Percentiles rank a stretch among this genome's conserved stretches.
phyloP scores from a whole-genome alignment of 78 protist species.

The Creolimax fragrantissima region DNA sequence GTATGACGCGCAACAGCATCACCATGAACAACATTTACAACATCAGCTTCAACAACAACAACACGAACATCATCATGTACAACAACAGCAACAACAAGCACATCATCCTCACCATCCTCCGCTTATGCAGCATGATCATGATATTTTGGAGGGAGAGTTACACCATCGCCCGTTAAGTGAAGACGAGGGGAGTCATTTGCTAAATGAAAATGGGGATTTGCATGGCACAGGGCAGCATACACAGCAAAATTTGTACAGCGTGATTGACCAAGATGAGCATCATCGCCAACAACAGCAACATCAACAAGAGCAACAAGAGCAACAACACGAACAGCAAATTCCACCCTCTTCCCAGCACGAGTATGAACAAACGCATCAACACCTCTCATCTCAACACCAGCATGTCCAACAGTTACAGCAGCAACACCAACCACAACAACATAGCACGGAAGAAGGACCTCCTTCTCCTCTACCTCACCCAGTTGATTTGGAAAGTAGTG shows the following conservation, averaged over 20 bases:
- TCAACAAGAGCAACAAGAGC: neutral
- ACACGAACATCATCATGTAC: neutral
- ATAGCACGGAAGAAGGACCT: no score
- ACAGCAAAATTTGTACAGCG: no score
- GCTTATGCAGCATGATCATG: neutral
- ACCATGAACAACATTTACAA: neutral
- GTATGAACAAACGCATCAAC: neutral
- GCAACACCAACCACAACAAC: neutral
- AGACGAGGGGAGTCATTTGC: neutral
- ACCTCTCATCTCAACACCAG: neutral
- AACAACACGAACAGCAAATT: neutral
- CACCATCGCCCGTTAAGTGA: neutral
- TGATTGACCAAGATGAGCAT: neutral
- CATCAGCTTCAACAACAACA: neutral
- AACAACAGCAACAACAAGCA: neutral
- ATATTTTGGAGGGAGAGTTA: neutral
- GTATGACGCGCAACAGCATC: neutral
- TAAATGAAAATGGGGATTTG: neutral
- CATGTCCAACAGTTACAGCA: neutral
- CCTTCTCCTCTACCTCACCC: no score
- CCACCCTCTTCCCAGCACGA: no score
- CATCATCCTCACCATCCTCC: neutral
- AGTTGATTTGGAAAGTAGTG: no score
- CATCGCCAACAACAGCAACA: neutral
- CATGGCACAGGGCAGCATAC: neutral